A percentile compares a stretch with the other conserved stretches of the same genome.
Evolutionary conservation across 441 rosid species (phyloP).

Genomic region (Lepidium campestre): DNA sequence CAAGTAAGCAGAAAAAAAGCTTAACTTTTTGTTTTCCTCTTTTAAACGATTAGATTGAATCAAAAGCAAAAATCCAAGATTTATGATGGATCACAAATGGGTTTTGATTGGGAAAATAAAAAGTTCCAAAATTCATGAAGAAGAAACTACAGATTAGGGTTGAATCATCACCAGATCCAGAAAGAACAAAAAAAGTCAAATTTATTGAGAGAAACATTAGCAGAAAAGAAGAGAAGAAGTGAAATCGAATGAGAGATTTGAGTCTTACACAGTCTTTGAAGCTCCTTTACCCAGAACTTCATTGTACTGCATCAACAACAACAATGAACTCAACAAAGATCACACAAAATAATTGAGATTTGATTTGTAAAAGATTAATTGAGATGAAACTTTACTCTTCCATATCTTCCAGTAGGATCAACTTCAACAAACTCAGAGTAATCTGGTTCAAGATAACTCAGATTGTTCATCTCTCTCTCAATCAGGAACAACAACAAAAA

Average conservation of each 20-base stretch:
- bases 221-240: background rate
- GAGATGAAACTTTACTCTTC: slow-evolving; percentile 50
- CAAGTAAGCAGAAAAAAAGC: background rate
- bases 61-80: background rate
- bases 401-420: slow-evolving; percentile 99
- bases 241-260: slow-evolving; percentile 21
- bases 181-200: background rate
- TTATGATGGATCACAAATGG: slow-evolving; percentile 21
- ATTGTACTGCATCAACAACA: slow-evolving; percentile 57
- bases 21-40: background rate
- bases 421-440: slow-evolving; percentile 83
- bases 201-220: background rate
- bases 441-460: slow-evolving; percentile 36
- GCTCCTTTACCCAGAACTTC: slow-evolving; percentile 97
- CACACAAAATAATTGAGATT: slow-evolving; percentile 14
- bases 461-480: slow-evolving; percentile 36
- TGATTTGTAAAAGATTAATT: background rate
- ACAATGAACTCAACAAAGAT: slow-evolving; percentile 1
- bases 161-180: slow-evolving; percentile 21
- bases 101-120: slow-evolving; percentile 11
- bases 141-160: background rate
- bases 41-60: background rate
- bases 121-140: slow-evolving; percentile 13
- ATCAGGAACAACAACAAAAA: background rate
- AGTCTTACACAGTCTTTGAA: slow-evolving; percentile 83